Conservation (phyloP, 768 basidiomycete species). For the Cubamyces sp. region DNA sequence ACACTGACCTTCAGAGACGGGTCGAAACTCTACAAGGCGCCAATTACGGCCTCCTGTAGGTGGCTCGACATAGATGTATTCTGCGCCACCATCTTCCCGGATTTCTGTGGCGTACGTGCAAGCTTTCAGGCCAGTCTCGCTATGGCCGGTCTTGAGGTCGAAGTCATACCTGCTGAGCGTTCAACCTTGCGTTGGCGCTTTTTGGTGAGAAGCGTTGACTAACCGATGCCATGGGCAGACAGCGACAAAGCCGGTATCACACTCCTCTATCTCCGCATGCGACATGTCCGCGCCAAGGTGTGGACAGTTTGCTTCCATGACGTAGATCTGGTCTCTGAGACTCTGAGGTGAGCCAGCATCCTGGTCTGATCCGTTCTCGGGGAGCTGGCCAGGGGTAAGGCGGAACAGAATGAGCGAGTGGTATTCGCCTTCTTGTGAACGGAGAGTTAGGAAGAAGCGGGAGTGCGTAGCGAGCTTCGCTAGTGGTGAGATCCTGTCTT, state of each 20-base stretch:
- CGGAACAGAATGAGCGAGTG: constrained; percentile 70
- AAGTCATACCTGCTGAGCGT: constrained; percentile 66
- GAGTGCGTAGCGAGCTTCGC: constrained; percentile 54
- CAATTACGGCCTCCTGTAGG: constrained; percentile 58
- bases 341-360: constrained; percentile 7
- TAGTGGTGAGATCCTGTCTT: constrained; percentile 49
- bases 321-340: constrained; percentile 55
- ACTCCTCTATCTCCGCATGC: constrained; percentile 79
- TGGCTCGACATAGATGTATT: constrained; percentile 61
- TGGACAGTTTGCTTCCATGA: constrained; percentile 81
- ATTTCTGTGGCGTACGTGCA: constrained; percentile 69
- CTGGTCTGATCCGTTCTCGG: constrained; percentile 7
- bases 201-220: not conserved
- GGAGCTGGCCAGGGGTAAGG: constrained; percentile 43
- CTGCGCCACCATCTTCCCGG: constrained; percentile 41
- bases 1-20: constrained; percentile 71
- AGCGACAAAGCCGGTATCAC: constrained; percentile 58
- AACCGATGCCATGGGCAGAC: constrained; percentile 82
- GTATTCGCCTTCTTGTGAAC: constrained; percentile 61
- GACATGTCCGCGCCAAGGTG: constrained; percentile 82
- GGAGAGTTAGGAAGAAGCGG: constrained; percentile 61
- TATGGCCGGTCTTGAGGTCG: constrained; percentile 68
- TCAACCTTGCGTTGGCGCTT: not conserved
- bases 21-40: constrained; percentile 67
- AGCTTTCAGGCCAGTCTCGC: constrained; percentile 68